phyloP scores from a whole-genome alignment of 1,284 basidiomycete species.

The Dichomitus squalens region DNA sequence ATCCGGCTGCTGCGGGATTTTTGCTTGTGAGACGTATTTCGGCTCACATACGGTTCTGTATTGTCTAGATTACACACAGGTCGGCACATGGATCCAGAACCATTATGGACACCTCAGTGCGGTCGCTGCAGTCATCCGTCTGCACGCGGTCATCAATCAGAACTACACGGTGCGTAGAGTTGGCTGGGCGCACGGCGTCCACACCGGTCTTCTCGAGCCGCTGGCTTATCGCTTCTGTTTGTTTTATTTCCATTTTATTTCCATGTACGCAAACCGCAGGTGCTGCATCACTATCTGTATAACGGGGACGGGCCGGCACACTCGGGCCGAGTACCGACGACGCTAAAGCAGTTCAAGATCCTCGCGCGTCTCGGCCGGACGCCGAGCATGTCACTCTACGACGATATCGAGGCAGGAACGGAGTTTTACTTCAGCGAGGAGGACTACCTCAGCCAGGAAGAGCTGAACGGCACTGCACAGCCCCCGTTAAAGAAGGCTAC shows the following conservation, averaged over 20 bases:
- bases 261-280: conserved; percentile 1
- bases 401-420: conserved; percentile 61
- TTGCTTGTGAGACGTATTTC: background rate
- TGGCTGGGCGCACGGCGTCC: background rate
- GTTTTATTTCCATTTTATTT: background rate
- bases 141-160: conserved; percentile 69
- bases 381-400: conserved; percentile 55
- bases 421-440: conserved; percentile 69
- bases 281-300: conserved; percentile 17
- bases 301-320: background rate
- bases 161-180: conserved; percentile 50
- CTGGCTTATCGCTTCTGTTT: conserved; percentile 15
- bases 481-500: conserved; percentile 23
- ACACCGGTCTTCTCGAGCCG: conserved; percentile 1
- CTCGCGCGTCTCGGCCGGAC: conserved; percentile 62
- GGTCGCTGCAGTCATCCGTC: conserved; percentile 67
- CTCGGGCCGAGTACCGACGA: conserved; percentile 57
- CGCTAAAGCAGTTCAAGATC: conserved; percentile 71
- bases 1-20: no score
- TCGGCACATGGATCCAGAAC: conserved; percentile 60
- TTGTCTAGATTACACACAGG: conserved; percentile 51
- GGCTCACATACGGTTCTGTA: background rate
- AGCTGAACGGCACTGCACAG: conserved; percentile 21
- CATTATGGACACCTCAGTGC: conserved; percentile 56
- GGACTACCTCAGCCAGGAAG: conserved; percentile 51